Percentiles rank a stretch among this genome's conserved stretches.
phyloP scores from a whole-genome alignment of 2,329 filamentous ascomycete genomes.

The Colletotrichum graminicola region DNA sequence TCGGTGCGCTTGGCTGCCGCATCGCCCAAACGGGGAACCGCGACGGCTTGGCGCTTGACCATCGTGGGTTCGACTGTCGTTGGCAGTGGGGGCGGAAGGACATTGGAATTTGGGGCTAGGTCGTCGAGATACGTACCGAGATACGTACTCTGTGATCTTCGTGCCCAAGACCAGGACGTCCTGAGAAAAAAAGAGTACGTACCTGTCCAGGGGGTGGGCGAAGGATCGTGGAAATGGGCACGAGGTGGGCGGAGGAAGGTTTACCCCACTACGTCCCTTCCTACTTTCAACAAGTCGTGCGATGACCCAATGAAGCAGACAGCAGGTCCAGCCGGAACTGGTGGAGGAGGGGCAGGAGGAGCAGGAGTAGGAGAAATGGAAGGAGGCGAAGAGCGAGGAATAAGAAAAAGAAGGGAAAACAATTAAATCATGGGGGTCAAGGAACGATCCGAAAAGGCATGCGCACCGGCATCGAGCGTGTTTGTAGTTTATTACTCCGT shows the following conservation, averaged over 20 bases:
- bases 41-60: conserved; percentile 35
- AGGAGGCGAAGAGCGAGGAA: neutral
- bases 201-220: neutral
- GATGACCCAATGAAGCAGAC: neutral
- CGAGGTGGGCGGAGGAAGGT: neutral
- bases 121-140: neutral
- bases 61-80: neutral
- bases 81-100: neutral
- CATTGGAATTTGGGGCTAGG: neutral
- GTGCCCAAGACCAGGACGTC: no score
- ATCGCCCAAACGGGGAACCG: conserved; percentile 34
- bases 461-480: neutral
- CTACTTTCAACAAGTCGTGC: neutral
- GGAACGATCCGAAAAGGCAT: neutral
- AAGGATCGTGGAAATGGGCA: neutral
- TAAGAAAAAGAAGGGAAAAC: neutral
- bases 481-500: neutral
- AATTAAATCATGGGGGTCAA: neutral
- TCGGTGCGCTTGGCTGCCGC: conserved; percentile 36
- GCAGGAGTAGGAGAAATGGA: neutral
- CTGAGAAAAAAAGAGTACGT: no score
- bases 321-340: neutral
- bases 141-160: conserved; percentile 3
- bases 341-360: neutral
- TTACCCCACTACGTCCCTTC: conserved; percentile 3